Percentiles rank a stretch among this genome's conserved stretches.
Evolutionary conservation across 805 yeast species (phyloP).

Genomic region (Sungouiella thailandica): DNA sequence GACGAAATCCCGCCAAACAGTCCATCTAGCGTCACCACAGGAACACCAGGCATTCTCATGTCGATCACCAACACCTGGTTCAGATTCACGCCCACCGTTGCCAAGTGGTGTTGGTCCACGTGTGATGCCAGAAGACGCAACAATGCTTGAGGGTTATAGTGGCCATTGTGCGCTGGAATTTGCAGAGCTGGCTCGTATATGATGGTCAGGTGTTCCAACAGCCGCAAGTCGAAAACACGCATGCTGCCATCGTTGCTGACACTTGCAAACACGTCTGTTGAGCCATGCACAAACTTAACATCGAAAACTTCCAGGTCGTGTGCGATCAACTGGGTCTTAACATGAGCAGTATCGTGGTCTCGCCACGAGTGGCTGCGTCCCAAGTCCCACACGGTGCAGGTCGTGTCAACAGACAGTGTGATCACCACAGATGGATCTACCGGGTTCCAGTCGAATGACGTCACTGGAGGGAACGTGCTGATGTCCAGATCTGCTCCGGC

Average conservation of each 20-base stretch:
- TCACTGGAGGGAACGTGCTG: slow-evolving; percentile 74
- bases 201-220: slow-evolving; percentile 90
- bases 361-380: slow-evolving; percentile 21
- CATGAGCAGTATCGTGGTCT: slow-evolving; percentile 47
- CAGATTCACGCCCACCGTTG: slow-evolving; percentile 73
- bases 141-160: slow-evolving; percentile 48
- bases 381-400: slow-evolving; percentile 95
- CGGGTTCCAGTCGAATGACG: slow-evolving; percentile 90
- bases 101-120: slow-evolving; percentile 75
- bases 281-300: slow-evolving; percentile 73
- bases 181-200: slow-evolving; percentile 67
- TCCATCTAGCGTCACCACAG: slow-evolving; percentile 64
- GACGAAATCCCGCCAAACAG: slow-evolving; percentile 44
- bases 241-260: slow-evolving; percentile 96
- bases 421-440: slow-evolving; percentile 65
- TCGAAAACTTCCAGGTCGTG: slow-evolving; percentile 95
- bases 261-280: slow-evolving; percentile 77
- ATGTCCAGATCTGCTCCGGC: slow-evolving; percentile 35
- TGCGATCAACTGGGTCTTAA: slow-evolving; percentile 91
- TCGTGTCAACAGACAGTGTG: slow-evolving; percentile 89
- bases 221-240: slow-evolving; percentile 83
- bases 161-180: slow-evolving; percentile 1
- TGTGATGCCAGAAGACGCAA: slow-evolving; percentile 75
- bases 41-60: slow-evolving; percentile 82
- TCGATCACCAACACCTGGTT: slow-evolving; percentile 67